Base-by-base conservation (phyloP, 2,329 filamentous ascomycete genomes). In the Waltergamsia citrina region DNA sequence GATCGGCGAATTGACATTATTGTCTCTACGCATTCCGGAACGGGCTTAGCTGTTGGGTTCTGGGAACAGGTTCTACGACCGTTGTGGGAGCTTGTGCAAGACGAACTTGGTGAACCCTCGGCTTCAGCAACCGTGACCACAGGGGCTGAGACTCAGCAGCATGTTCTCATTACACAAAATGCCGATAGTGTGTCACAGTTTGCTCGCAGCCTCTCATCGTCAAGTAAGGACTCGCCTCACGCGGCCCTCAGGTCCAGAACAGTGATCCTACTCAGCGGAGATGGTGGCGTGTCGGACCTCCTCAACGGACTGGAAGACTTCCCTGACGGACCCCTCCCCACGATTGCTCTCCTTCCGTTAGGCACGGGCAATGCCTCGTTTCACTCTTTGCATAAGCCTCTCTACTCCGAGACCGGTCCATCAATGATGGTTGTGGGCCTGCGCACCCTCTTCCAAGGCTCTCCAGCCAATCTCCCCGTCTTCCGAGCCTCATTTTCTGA, bases 201-300 rank as follows among this genome's bases (percentile, higher is more conserved):
- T 34, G 73, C 81, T 0, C 46, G 42, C 3, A 29, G 44, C 3
- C 43, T 65, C 10, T 53, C 59, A 48, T 33, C 44, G 51, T 25
- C 47, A 54, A n/a, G 3, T 10, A 8, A n/a, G 21, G 4, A 24
- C 6, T 16, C 20, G 20, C 28, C 6, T 15, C 16, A 59, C 5
- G 56, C 33, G 3, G 11, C 8, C 7, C 64, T 9, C 14, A 64
- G 23, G 19, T 36, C 37, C n/a, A 36, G 40, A 34, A 78, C 78
- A 0, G 67, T 95, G 18, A 59, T 95, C 20, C 69, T 96, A 10
- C 67, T 95, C 5, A 90, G 83, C 32, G 90, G 90, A 6, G 90
- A 96, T 53, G 90, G 90, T 11, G 90, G 87, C 6, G 57, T 94
- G 23, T 18, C 15, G 5, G 29, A 32, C 22, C 18, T 32, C 19